Percentiles rank a stretch among this genome's conserved stretches.
Conservation (phyloP, 2,329 filamentous ascomycete species). For the Blumeria hordei region DNA sequence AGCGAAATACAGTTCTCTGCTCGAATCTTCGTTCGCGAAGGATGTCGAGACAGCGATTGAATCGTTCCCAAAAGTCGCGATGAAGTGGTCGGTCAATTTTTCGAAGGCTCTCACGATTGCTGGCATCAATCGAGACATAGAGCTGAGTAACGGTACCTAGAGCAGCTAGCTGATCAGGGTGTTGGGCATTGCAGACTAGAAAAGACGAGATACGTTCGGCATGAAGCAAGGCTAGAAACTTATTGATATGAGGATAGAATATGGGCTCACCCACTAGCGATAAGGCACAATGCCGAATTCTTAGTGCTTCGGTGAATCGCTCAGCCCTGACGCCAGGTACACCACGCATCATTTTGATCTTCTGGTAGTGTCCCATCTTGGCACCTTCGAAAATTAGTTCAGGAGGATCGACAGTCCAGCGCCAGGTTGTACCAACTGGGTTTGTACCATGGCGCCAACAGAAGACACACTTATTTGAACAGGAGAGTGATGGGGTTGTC, state of each 20-base stretch:
- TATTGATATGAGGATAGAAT: slow-evolving; percentile 94
- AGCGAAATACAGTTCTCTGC: slow-evolving; percentile 80
- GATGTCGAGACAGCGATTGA: slow-evolving; percentile 76
- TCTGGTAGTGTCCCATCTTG: slow-evolving; percentile 80
- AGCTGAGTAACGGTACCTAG: slow-evolving; percentile 78
- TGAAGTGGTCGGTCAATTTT: slow-evolving; percentile 82
- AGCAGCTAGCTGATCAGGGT: slow-evolving; percentile 68
- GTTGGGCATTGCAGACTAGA: slow-evolving; percentile 90
- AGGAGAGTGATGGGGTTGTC: slow-evolving; percentile 81
- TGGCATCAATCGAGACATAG: slow-evolving; percentile 89
- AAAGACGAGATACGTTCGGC: slow-evolving; percentile 74
- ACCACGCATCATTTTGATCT: slow-evolving; percentile 91
- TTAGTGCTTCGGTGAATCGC: slow-evolving; percentile 77
- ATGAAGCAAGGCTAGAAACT: slow-evolving; percentile 67
- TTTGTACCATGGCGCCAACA: slow-evolving; percentile 98
- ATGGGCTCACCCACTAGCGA: slow-evolving; percentile 92
- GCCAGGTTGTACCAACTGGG: slow-evolving; percentile 87
- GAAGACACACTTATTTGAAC: slow-evolving; percentile 96
- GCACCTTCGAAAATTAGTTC: slow-evolving; percentile 77
- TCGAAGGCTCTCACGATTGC: slow-evolving; percentile 65
- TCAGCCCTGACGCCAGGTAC: slow-evolving; percentile 83
- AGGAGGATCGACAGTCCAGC: slow-evolving; percentile 82
- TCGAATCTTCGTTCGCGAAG: slow-evolving; percentile 58
- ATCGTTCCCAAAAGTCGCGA: slow-evolving; percentile 93
- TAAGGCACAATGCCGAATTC: slow-evolving; percentile 78